Evolutionary conservation across 495 filamentous ascomycete genomes (phyloP), one percentile per base, ranked within the genome.

Genomic region (Pyrenula aspistea): DNA sequence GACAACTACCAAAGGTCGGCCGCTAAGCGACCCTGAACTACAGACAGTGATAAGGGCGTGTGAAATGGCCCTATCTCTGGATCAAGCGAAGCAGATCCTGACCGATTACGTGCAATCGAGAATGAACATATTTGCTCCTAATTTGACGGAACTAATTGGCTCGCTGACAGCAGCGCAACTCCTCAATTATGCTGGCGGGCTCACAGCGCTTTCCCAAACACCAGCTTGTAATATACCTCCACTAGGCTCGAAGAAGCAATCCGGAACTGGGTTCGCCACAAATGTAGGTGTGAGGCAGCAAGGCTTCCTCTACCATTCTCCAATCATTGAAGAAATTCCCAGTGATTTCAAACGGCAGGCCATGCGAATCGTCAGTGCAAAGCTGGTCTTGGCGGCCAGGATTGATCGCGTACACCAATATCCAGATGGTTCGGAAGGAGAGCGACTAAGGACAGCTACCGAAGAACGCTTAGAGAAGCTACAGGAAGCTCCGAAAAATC

Each of bases 31-130:
- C 36, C 73, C 81, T 2, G 88, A 96, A 67, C 78, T 97, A 12
- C 77, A 86, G 55, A 73, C 78, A 24, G 85, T 95, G 22, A 70
- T 86, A 24, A 78, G 81, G 55, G 91, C 90, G 10, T 96, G 92
- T 70, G 80, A 90, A 59, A 92, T 89, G 81, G 88, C 89, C 47
- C 75, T 96, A 47, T 81, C 82, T 56, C 84, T 98, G 15, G 91
- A 97, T 62, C 82, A 80, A 51, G 92, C 92, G 51, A 95, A 95
- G 67, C 85, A 80, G 56, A 86, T 82, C 25, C 81, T 97, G 52
- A 96, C 91, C 2, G 85, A 93, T 62, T 97, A 92, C 63, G 92
- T 96, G n/a, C 85, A 95, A 72, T 96, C 91, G 31, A 89, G 93
- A 58, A 96, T 98, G 88, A 92, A 83, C 61, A 78, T 95, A 51